Conservation (phyloP, 805 yeast genomes). For the Lachancea waltii region DNA sequence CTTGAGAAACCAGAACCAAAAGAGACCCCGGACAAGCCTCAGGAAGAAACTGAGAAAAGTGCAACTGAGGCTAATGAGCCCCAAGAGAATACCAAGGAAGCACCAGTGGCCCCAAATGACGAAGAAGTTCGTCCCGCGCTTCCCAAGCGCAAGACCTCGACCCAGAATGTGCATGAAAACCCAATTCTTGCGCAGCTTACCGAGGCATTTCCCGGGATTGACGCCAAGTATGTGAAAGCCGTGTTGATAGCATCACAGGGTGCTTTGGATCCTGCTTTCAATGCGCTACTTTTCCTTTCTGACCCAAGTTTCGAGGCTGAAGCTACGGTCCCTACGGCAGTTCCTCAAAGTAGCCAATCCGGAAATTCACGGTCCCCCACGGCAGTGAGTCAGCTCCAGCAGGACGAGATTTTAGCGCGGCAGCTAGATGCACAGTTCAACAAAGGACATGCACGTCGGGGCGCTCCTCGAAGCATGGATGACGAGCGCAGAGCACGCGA, state of each 20-base stretch:
- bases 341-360: no score
- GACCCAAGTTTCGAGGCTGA: slow-evolving; percentile 55
- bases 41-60: not conserved
- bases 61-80: slow-evolving; percentile 19
- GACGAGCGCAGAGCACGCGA: slow-evolving; percentile 22
- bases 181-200: slow-evolving; percentile 45
- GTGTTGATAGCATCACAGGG: slow-evolving; percentile 83
- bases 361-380: no score
- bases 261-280: slow-evolving; percentile 76
- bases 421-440: slow-evolving; percentile 63
- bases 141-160: slow-evolving; percentile 21
- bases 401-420: slow-evolving; percentile 81
- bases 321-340: slow-evolving; percentile 41
- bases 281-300: slow-evolving; percentile 71
- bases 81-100: slow-evolving; percentile 12
- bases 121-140: slow-evolving; percentile 20
- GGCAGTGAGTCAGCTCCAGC: slow-evolving; percentile 50
- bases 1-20: not conserved
- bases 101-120: slow-evolving; percentile 10
- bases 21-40: not conserved
- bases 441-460: slow-evolving; percentile 10
- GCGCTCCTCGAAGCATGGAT: slow-evolving; percentile 5
- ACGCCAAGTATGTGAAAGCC: slow-evolving; percentile 64
- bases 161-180: slow-evolving; percentile 12
- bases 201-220: slow-evolving; percentile 82